Percentiles rank a stretch among this genome's conserved stretches.
Conservation (phyloP, 192 early-diverging fungal species). For the Thamnidium elegans region DNA sequence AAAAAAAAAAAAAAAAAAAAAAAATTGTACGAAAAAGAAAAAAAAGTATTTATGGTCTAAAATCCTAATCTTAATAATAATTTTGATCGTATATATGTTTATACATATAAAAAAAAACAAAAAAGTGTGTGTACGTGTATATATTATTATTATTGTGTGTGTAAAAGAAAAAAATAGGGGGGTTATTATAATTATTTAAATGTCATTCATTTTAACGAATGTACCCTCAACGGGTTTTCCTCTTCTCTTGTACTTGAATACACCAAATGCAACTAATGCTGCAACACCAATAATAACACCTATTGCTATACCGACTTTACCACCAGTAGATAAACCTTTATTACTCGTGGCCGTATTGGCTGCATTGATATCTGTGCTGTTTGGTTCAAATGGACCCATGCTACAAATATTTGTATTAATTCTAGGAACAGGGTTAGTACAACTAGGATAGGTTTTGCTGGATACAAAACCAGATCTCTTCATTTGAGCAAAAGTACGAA, state of each 20-base stretch:
- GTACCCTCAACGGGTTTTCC: background rate
- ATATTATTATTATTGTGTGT: too few species aligned
- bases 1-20: too few species aligned
- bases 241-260: background rate
- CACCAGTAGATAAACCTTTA: background rate
- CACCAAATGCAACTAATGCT: background rate
- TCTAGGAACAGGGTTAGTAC: background rate
- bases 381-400: background rate
- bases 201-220: background rate
- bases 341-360: too few species aligned
- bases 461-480: background rate
- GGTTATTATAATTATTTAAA: background rate
- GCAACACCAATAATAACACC: conserved; percentile 13
- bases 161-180: too few species aligned
- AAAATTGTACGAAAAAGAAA: too few species aligned
- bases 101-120: too few species aligned
- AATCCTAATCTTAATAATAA: too few species aligned
- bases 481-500: conserved; percentile 5
- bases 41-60: too few species aligned
- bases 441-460: conserved; percentile 1
- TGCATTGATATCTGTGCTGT: background rate
- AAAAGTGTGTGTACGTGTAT: too few species aligned
- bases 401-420: background rate
- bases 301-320: conserved; percentile 7
- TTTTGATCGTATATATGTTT: too few species aligned